A percentile compares a stretch with the other conserved stretches of the same genome.
These are phyloP conservation scores for Hypoxylon fuscum DNA, from an alignment of 495 filamentous ascomycete genomes.

Conservation along the genomic window DNA sequence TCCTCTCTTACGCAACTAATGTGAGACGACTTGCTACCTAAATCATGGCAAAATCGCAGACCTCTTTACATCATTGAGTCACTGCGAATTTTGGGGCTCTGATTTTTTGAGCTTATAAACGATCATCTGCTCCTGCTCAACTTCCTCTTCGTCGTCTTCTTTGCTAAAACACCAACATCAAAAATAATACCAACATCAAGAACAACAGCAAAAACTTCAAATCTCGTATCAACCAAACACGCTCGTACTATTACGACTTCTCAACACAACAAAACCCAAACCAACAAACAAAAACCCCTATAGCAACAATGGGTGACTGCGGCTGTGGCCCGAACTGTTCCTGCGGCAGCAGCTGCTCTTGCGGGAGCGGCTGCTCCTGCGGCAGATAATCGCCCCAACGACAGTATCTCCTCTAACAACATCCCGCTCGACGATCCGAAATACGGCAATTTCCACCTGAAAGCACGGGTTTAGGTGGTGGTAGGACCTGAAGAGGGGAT, in stretches of 20 bases:
- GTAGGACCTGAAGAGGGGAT: no score
- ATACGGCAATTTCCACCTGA: background rate
- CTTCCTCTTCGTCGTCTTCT: background rate
- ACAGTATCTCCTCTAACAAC: background rate
- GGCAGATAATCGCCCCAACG: background rate
- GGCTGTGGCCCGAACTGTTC: background rate
- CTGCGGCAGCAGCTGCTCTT: background rate
- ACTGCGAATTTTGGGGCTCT: no score
- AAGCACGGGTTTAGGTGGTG: no score
- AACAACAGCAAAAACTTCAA: background rate
- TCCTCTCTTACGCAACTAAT: background rate
- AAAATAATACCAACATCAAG: background rate
- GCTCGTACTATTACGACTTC: background rate
- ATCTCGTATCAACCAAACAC: background rate
- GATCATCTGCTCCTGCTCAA: background rate
- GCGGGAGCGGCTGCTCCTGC: background rate
- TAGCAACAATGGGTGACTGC: background rate
- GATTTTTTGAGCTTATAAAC: background rate
- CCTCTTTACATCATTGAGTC: no score
- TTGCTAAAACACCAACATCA: background rate
- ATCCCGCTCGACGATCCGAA: constrained; percentile 12
- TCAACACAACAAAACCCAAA: no score
- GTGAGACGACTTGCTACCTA: background rate
- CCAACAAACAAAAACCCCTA: background rate
- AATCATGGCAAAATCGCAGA: no score